Conservation (phyloP, 352 stramenopile genomes). For the Phytopythium chamaehyphon region DNA sequence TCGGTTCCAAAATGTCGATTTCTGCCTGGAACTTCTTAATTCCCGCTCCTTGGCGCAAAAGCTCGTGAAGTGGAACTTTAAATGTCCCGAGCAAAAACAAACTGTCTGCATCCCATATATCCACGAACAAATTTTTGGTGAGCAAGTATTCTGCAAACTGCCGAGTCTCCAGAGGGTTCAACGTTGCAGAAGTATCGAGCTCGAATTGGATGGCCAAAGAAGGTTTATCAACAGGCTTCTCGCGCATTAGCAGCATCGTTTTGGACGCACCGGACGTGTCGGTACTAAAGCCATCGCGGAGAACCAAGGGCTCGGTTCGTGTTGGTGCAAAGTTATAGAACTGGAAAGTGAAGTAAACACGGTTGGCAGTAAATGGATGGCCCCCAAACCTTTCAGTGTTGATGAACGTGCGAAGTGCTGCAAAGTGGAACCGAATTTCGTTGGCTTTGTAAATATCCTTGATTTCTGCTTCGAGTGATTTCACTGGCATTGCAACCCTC, state of each 20-base stretch:
- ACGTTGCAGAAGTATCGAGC: conserved; percentile 57
- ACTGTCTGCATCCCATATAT: conserved; percentile 93
- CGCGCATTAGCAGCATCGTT: conserved; percentile 63
- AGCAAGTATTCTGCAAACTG: conserved; percentile 88
- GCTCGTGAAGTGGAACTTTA: conserved; percentile 75
- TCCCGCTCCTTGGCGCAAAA: conserved; percentile 87
- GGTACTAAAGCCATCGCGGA: conserved; percentile 55
- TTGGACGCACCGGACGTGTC: conserved; percentile 19
- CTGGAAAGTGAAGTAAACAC: conserved; percentile 91
- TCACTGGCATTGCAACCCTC: conserved; percentile 9
- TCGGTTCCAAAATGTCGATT: conserved; percentile 43
- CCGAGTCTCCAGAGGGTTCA: conserved; percentile 60
- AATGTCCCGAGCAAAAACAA: conserved; percentile 87
- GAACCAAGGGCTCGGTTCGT: conserved; percentile 73
- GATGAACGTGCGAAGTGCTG: conserved; percentile 50
- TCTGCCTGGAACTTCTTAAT: conserved; percentile 90
- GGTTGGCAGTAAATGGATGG: conserved; percentile 8
- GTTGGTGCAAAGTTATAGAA: conserved; percentile 90
- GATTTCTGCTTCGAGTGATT: conserved; percentile 67
- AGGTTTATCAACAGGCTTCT: conserved; percentile 55
- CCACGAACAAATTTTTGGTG: conserved; percentile 80
- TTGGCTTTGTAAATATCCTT: conserved; percentile 72
- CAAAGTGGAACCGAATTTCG: conserved; percentile 91
- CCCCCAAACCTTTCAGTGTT: background rate
- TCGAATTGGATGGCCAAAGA: conserved; percentile 73